A percentile compares a stretch with the other conserved stretches of the same genome.
phyloP scores from a whole-genome alignment of 805 yeast species.

The Grigorovia transvaalensis region DNA sequence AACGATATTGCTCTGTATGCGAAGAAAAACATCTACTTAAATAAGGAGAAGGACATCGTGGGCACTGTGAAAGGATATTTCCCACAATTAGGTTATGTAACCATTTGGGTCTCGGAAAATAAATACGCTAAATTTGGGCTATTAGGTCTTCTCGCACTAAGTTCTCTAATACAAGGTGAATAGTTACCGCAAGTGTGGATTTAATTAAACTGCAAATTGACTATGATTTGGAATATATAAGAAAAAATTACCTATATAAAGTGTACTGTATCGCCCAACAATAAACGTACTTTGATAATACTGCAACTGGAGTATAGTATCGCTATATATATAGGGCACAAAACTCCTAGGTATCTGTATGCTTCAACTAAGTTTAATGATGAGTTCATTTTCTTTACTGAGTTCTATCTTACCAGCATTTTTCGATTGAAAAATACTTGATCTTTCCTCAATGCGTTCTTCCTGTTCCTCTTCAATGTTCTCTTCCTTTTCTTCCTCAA shows the following conservation, averaged over 20 bases:
- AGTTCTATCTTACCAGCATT: background rate
- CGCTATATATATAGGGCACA: no score
- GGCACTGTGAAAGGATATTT: conserved; percentile 91
- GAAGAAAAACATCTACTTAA: conserved; percentile 61
- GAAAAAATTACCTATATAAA: no score
- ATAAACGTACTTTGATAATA: no score
- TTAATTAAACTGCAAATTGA: no score
- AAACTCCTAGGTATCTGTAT: no score
- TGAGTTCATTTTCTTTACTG: background rate
- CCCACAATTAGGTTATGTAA: conserved; percentile 82
- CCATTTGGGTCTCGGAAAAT: conserved; percentile 85
- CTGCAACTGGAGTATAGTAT: no score
- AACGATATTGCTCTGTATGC: conserved; percentile 86
- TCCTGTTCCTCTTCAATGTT: background rate
- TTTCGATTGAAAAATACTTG: background rate
- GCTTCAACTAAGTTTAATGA: background rate
- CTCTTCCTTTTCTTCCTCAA: background rate
- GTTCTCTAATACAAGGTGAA: conserved; percentile 55
- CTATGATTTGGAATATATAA: no score
- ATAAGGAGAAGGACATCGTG: conserved; percentile 65
- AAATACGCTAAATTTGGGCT: conserved; percentile 69
- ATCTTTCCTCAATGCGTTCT: no score
- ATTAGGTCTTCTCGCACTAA: conserved; percentile 61
- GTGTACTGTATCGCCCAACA: no score
- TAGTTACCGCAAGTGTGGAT: conserved; percentile 12